Evolutionary conservation across 306 rosid species (phyloP), one percentile per base, ranked within the genome.

Genomic region (Cicer cuneatum): DNA sequence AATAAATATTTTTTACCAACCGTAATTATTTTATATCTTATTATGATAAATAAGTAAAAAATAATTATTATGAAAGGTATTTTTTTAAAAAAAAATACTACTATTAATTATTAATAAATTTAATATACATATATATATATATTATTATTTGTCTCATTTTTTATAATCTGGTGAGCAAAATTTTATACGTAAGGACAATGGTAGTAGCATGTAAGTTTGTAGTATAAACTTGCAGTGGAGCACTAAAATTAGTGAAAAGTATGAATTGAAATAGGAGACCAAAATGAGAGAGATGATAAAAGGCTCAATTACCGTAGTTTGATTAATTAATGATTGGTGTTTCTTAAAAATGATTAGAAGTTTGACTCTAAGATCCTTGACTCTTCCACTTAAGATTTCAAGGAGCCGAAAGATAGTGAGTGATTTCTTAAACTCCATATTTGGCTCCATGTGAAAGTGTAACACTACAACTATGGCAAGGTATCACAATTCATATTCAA

Each of bases 341-440:
- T 85, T 81, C 82, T 72, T 76, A 67, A 85, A 56, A 84, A 62
- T 82, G 80, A 73, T 79, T 62, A 66, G 85, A 78, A 43, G 73
- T 69, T 74, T 80, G 84, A 71, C 81, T 52, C 52, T 33, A 42
- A 62, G 92, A 79, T 78, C 88, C 84, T 88, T 88, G 93, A 90
- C 93, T 85, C 81, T 72, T 86, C 96, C 93, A 90, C 96, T 87
- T 60, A 74, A 80, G 54, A 47, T 82, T 79, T 71, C 80, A 57
- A 72, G 69, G 59, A 77, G 81, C 83, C 66, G 78, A 84, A 82
- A 82, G 82, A 78, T 59, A 63, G 69, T 42, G 18, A 24, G 29
- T 24, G 15, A 73, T 65, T 14, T 29, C 49, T 83, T 78, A 59
- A 59, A 74, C 73, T 65, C 57, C 81, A 56, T 24, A 24, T 59